Percentiles rank a stretch among this genome's conserved stretches.
phyloP scores from a whole-genome alignment of 306 rosid genomes.

The Aeschynomene evenia region DNA sequence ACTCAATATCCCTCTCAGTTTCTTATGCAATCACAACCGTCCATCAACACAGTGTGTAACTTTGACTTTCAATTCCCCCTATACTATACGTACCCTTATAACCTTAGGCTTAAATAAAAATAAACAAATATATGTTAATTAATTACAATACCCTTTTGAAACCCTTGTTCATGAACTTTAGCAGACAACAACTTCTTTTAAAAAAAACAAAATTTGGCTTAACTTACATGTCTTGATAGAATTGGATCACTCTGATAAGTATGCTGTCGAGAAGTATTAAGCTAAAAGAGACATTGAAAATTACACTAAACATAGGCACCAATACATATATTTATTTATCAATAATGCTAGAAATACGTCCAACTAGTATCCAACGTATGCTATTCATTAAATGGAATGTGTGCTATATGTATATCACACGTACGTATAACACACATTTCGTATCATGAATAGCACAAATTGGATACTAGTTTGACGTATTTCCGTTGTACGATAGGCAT shows the following conservation, averaged over 20 bases:
- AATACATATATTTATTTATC: background rate
- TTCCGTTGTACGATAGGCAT: too few species aligned
- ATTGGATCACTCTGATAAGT: slow-evolving; percentile 39
- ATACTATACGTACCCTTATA: background rate
- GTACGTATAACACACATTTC: too few species aligned
- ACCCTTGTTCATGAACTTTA: slow-evolving; percentile 37
- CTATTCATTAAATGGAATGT: too few species aligned
- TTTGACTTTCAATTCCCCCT: slow-evolving; percentile 66
- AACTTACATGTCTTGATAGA: slow-evolving; percentile 46
- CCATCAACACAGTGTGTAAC: slow-evolving; percentile 52
- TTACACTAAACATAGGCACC: slow-evolving; percentile 24
- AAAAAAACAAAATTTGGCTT: slow-evolving; percentile 40
- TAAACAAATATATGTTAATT: too few species aligned
- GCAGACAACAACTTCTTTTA: slow-evolving; percentile 43
- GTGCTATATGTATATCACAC: too few species aligned
- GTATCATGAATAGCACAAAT: too few species aligned
- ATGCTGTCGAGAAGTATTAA: slow-evolving; percentile 34
- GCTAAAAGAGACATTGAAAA: slow-evolving; percentile 25
- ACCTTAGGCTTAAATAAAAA: slow-evolving; percentile 19
- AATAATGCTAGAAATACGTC: too few species aligned
- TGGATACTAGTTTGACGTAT: too few species aligned
- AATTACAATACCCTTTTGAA: slow-evolving; percentile 19
- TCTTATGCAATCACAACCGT: slow-evolving; percentile 51
- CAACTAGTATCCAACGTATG: too few species aligned
- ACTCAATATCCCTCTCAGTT: slow-evolving; percentile 48